Base-by-base conservation (phyloP, 2,329 filamentous ascomycete species). In the Phoma sp. region DNA sequence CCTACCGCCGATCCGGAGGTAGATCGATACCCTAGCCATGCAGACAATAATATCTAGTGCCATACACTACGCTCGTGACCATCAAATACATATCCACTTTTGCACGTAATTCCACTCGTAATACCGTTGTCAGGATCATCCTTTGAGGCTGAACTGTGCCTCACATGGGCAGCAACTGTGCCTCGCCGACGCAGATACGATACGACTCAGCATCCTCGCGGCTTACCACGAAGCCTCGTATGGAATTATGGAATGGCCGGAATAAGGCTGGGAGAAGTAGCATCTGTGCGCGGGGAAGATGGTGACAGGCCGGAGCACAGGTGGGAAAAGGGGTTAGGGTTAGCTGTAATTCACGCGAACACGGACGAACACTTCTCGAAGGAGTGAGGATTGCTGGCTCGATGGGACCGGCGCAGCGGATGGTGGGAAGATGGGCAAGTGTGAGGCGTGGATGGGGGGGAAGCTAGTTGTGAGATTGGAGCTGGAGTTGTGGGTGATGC, bases 281-380 rank as follows among this genome's bases (percentile, higher is more conserved):
- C 11, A 53, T 38, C 50, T 47, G 50, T 53, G 50, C 42, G 43
- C 32, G 43, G 50, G 42, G 37, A 47, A 42, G 42, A 23, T 37
- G 37, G 21, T 38, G 50, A 43, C 40, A 29, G 21, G 34, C n/a
- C 45, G 45, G 51, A 49, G 51, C 9, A 30, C 20, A 23, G 21
- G n/a, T 2, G 23, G 45, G 36, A 49, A 54, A 49, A 43, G 51
- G 51, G 45, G 45, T 32, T 54, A 54, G 51, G 34, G 25, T 28
- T 26, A 18, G 21, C 23, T 33, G 17, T n/a, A 25, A 25, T 12
- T 20, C 32, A 42, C n/a, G 51, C 51, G 28, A 49, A 40, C 34
- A 40, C 51, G 51, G 51, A 20, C 45, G 51, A 54, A 54, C 51
- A 48, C 51, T 45, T 49, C 51, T 45, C 28, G 33, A 54, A 36